Conservation (phyloP, 192 early-diverging fungal species). For the Coemansia sp. region DNA sequence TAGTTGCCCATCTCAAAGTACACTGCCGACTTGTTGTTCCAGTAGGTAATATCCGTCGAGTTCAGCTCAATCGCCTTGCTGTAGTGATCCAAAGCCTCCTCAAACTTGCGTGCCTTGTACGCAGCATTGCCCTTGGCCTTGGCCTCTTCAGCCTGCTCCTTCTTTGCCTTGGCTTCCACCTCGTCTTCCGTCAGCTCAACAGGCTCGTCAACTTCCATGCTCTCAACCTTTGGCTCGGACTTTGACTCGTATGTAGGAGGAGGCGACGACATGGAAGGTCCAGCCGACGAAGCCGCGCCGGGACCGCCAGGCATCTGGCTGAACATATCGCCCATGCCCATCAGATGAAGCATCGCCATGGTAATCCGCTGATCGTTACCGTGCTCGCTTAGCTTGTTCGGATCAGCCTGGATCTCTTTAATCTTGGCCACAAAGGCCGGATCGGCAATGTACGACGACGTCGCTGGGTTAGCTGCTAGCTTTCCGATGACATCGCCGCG, state of each 20-base stretch:
- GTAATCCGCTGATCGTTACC: constrained; percentile 85
- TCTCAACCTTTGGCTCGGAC: constrained; percentile 11
- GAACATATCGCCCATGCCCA: constrained; percentile 65
- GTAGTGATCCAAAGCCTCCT: constrained; percentile 86
- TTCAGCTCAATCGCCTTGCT: constrained; percentile 88
- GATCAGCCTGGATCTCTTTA: constrained; percentile 72
- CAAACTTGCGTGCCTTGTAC: constrained; percentile 93
- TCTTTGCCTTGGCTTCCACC: constrained; percentile 63
- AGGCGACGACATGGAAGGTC: constrained; percentile 7
- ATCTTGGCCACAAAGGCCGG: constrained; percentile 76
- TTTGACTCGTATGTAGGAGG: constrained; percentile 15
- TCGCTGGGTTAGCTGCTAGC: constrained; percentile 81
- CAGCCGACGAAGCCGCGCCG: constrained; percentile 16
- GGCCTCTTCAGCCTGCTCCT: constrained; percentile 67
- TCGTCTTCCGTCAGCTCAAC: constrained; percentile 51
- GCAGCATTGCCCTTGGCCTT: constrained; percentile 87
- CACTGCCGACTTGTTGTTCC: constrained; percentile 97
- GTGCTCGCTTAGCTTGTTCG: constrained; percentile 63
- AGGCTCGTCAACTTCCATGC: constrained; percentile 48
- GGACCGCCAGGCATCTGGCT: constrained; percentile 35
- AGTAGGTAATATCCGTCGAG: constrained; percentile 83
- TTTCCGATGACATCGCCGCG: constrained; percentile 72
- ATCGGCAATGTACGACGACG: constrained; percentile 68
- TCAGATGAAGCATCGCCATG: constrained; percentile 69
- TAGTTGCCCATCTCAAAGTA: constrained; percentile 91